Evolutionary conservation across 2,329 filamentous ascomycete species (phyloP), one percentile per base, ranked within the genome.

Genomic region (Setomelanomma holmii): DNA sequence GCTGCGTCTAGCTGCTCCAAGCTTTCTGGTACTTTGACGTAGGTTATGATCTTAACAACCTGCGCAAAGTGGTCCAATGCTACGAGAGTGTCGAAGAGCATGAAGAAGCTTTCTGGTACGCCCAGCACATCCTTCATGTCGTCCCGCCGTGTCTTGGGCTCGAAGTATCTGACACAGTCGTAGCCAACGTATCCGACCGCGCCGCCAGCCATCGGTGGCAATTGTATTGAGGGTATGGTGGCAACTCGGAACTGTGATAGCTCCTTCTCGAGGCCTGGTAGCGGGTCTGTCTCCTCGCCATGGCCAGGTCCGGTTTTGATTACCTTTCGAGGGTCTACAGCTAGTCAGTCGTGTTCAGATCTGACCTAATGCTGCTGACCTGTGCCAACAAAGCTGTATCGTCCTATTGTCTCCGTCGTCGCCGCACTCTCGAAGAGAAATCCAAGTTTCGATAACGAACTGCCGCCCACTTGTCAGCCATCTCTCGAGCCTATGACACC

Each of bases 131-230:
- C 95, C 76, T 95, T 89, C 81, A 97, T 86, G 38, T 91, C 86
- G 39, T 91, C 86, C 43, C 92, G 85, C 21, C 87, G 88, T n/a
- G 95, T 98, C 82, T 93, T 96, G 56, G 95, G 95, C 81, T 99
- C 95, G 65, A 99, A 99, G 78, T 98, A 98, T 70, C 89, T 88
- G 67, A 99, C 91, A 75, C 95, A 99, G 74, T 99, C 95, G 72
- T 99, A 99, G 46, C 93, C 93, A 5, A 98, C 91, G 74, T 98
- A 99, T 53, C 95, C 95, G 67, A 99, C 91, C 11, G 93, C 95
- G 43, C 95, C 95, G 35, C 93, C 95, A 0, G 90, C 91, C 78
- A 99, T 80, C 21, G 91, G 90, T 45, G 95, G 95, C 33, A 99
- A 82, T 66, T 84, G 85, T 67, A 98, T 79, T 1, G 88, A 90